Evolutionary conservation across 306 rosid genomes (phyloP), one percentile per base, ranked within the genome.

Genomic region (Delonix regia): DNA sequence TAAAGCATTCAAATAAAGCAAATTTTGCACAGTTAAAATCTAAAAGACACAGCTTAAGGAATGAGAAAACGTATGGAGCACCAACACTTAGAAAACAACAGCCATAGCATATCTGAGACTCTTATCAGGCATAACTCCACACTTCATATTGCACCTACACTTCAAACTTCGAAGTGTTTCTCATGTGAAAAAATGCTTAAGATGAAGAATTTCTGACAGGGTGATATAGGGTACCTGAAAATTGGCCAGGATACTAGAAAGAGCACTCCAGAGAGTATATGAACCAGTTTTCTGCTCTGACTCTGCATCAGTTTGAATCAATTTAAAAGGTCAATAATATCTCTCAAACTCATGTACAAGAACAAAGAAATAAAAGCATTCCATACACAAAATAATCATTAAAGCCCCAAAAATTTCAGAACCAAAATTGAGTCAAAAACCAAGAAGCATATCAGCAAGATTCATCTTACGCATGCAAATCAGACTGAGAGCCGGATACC

Each of bases 261-360:
- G 70, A 91, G 89, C 83, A 95, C 66, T 16, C 97, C 99, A 57
- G 98, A 95, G 38, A 91, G 48, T 83, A 91, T 88, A 73, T 95
- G 98, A 18, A 93, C 98, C 71, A 95, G 86, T 82, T 95, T 93
- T 87, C 98, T 91, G 77, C 94, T 93, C 89, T 93, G 71, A 74
- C 82, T 83, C 98, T 95, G 88, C 59, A 84, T 19, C 67, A 73
- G 81, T 62, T 56, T 18, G 19, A 61, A 69, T 51, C 45, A 45
- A 44, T 15, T 36, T 41, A 24, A 3, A 24, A 57, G 19, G 52
- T 27, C 80, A 66, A 28, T 2, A 2, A 21, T 4, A 63, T 16
- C 39, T 15, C 41, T 9, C 68, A 42, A 75, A 48, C 9, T 25
- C 16, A 49, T 28, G 7, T 25, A 10, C 21, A 12, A 38, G 7